Percentiles rank a stretch among this genome's conserved stretches.
Evolutionary conservation across 2,329 filamentous ascomycete species (phyloP).

Genomic region (Lasiodiplodia sp.): DNA sequence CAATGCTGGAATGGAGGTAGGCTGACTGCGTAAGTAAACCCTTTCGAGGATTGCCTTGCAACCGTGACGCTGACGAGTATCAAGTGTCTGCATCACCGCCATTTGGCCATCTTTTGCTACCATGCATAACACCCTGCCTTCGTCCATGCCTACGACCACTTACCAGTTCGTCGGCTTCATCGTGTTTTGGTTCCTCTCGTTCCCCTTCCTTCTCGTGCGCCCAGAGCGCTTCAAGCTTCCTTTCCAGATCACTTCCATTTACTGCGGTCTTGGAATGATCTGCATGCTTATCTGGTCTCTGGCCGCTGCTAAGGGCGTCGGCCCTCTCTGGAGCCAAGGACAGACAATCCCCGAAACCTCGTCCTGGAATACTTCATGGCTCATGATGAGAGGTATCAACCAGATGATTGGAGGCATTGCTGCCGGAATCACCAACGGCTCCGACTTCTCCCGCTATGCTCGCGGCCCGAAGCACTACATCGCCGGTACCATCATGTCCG

Average conservation of each 20-base stretch:
- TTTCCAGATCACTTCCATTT: slow-evolving; percentile 54
- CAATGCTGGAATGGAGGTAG: slow-evolving; percentile 52
- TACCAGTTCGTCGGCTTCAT: slow-evolving; percentile 47
- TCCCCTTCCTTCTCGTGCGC: slow-evolving; percentile 57
- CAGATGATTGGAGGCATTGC: slow-evolving; percentile 52
- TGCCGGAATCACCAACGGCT: slow-evolving; percentile 52
- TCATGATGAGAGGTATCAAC: slow-evolving; percentile 56
- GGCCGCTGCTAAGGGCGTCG: slow-evolving; percentile 53
- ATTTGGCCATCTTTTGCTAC: slow-evolving; percentile 46
- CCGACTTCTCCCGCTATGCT: slow-evolving; percentile 56
- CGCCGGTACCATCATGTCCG: slow-evolving; percentile 50
- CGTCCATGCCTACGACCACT: slow-evolving; percentile 45
- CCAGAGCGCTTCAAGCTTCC: slow-evolving; percentile 59
- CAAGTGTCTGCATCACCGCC: slow-evolving; percentile 43
- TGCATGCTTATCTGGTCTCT: slow-evolving; percentile 56
- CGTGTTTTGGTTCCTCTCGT: slow-evolving; percentile 44
- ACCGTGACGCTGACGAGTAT: not conserved
- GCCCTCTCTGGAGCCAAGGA: slow-evolving; percentile 51
- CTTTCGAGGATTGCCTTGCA: not conserved
- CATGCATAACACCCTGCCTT: slow-evolving; percentile 43
- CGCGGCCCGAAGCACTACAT: slow-evolving; percentile 46
- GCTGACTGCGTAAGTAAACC: slow-evolving; percentile 35
- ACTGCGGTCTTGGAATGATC: slow-evolving; percentile 56
- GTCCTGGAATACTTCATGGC: slow-evolving; percentile 51
- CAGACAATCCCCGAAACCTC: slow-evolving; percentile 46